Conservation (phyloP, 495 filamentous ascomycete genomes). For the Tuber microsphaerosporum region DNA sequence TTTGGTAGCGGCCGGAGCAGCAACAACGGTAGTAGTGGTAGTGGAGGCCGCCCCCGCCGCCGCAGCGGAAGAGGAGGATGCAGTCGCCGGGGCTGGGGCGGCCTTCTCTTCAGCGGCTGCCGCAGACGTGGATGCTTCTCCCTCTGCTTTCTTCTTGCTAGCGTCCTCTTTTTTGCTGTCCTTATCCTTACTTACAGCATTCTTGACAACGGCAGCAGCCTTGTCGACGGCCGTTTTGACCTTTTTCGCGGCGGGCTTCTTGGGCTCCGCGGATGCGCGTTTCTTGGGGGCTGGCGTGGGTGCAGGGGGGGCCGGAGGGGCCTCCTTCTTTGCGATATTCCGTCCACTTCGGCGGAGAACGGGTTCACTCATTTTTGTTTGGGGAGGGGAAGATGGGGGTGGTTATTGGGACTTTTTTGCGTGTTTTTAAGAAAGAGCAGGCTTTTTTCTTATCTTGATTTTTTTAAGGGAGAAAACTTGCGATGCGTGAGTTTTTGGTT, state of each 20-base stretch:
- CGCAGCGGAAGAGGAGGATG: conserved; percentile 8
- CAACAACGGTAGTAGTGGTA: not conserved
- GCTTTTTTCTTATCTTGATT: conserved; percentile 13
- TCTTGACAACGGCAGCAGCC: conserved; percentile 14
- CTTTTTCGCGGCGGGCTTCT: conserved; percentile 37
- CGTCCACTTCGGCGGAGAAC: conserved; percentile 39
- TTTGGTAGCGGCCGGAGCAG: conserved; percentile 34
- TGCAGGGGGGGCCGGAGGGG: conserved; percentile 26
- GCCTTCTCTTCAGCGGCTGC: conserved; percentile 11
- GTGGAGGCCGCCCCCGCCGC: not conserved
- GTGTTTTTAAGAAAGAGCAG: conserved; percentile 43
- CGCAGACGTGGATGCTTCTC: conserved; percentile 14
- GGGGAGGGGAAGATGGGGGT: conserved; percentile 21
- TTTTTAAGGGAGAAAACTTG: not conserved
- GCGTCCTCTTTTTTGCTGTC: not conserved
- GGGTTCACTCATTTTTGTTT: conserved; percentile 43
- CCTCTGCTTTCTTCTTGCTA: conserved; percentile 3
- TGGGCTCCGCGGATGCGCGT: conserved; percentile 32
- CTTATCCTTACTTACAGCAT: conserved; percentile 6
- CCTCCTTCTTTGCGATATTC: conserved; percentile 35
- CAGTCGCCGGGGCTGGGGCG: conserved; percentile 1
- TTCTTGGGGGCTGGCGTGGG: conserved; percentile 36
- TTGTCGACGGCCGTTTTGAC: conserved; percentile 23
- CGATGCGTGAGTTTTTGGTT: not conserved
- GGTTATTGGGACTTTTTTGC: conserved; percentile 26